These are phyloP conservation scores for Baudoinia panamericana DNA, from an alignment of 495 filamentous ascomycete species.

Conservation along the genomic window DNA sequence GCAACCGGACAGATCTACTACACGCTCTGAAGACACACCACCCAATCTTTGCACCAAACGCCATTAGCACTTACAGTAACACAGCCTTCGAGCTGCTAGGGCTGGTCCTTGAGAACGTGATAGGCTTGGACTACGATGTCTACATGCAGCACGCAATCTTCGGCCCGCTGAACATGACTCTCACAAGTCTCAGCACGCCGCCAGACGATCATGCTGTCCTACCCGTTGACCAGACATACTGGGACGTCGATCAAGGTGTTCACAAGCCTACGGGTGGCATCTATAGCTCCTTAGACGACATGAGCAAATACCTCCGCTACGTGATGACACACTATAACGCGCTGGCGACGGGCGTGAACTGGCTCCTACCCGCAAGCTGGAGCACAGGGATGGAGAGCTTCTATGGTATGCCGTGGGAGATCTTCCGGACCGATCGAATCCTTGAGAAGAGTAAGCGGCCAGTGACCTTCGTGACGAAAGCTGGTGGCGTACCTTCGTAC, in stretches of 20 bases:
- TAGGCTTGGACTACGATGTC: slow-evolving; percentile 20
- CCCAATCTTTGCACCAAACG: slow-evolving; percentile 29
- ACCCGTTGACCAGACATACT: slow-evolving; percentile 23
- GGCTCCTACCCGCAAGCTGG: slow-evolving; percentile 23
- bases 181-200: slow-evolving; percentile 21
- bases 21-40: slow-evolving; percentile 7
- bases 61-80: slow-evolving; percentile 28
- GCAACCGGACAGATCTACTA: slow-evolving; percentile 19
- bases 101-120: slow-evolving; percentile 24
- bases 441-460: slow-evolving; percentile 19
- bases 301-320: slow-evolving; percentile 25
- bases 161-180: slow-evolving; percentile 23
- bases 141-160: slow-evolving; percentile 27
- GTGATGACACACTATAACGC: slow-evolving; percentile 28
- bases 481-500: slow-evolving; percentile 25
- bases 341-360: slow-evolving; percentile 26
- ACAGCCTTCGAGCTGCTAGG: slow-evolving; percentile 26
- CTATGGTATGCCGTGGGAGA: slow-evolving; percentile 32
- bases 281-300: slow-evolving; percentile 25
- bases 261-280: slow-evolving; percentile 27
- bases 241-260: slow-evolving; percentile 26
- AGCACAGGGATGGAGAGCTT: slow-evolving; percentile 19
- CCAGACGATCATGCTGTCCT: slow-evolving; percentile 25
- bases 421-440: slow-evolving; percentile 24
- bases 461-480: slow-evolving; percentile 27